Evolutionary conservation across 2,329 filamentous ascomycete genomes (phyloP).

Genomic region (Neonectria neomacrospora): DNA sequence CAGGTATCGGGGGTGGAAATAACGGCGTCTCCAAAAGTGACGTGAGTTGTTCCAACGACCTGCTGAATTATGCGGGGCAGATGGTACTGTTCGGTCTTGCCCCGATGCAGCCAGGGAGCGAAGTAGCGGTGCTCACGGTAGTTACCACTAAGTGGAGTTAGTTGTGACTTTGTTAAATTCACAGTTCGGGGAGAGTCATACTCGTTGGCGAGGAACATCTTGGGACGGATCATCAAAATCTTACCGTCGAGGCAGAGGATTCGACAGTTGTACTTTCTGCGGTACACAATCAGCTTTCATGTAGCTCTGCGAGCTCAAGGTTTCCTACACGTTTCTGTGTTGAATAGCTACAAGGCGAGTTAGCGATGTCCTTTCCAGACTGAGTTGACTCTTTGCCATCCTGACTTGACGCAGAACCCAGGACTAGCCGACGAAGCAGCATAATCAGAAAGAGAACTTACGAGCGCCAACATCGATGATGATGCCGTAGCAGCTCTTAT

Average conservation of each 20-base stretch:
- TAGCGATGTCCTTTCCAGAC: not conserved
- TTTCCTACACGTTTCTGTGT: not conserved
- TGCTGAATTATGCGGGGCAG: slow-evolving; percentile 66
- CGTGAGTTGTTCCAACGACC: slow-evolving; percentile 53
- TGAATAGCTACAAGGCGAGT: not conserved
- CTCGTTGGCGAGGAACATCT: slow-evolving; percentile 48
- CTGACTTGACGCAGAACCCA: not conserved
- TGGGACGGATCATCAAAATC: slow-evolving; percentile 78
- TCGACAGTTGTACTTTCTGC: slow-evolving; percentile 52
- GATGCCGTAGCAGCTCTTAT: slow-evolving; percentile 51
- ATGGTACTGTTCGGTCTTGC: slow-evolving; percentile 52
- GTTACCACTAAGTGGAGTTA: slow-evolving; percentile 23
- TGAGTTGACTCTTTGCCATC: not conserved
- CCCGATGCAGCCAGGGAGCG: slow-evolving; percentile 52
- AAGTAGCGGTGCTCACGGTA: slow-evolving; percentile 56
- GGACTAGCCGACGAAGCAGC: slow-evolving; percentile 25
- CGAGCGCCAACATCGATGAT: slow-evolving; percentile 49
- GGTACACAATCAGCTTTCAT: not conserved
- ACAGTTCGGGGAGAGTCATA: slow-evolving; percentile 57
- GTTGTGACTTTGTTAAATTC: slow-evolving; percentile 66
- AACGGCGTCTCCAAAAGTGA: slow-evolving; percentile 55
- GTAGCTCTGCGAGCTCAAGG: not conserved
- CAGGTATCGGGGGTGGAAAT: slow-evolving; percentile 53
- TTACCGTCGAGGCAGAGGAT: slow-evolving; percentile 64
- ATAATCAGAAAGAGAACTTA: not conserved